Base-by-base conservation (phyloP, 331 rosid genomes). In the Arachis monticola region DNA sequence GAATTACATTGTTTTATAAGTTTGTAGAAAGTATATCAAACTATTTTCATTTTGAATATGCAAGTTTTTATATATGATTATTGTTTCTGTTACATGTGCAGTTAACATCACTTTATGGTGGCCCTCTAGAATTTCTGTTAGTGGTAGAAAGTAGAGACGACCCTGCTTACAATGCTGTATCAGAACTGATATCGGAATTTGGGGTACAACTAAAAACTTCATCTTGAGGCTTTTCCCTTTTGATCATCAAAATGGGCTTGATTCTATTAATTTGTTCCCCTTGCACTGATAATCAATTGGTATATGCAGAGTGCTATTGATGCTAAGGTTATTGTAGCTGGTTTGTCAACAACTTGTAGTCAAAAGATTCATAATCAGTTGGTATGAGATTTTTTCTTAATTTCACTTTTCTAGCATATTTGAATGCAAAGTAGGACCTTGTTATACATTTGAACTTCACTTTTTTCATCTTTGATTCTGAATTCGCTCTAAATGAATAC, bases 341-440 rank as follows among this genome's bases (percentile, higher is more conserved):
- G 94, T 77, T 84, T 90, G 70, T 91, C 98, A 75, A 89, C 96
- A 75, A 92, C 96, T 65, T 95, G 99, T 68, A 95, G 98, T 88
- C 99, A 95, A 83, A 95, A 95, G 82, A 88, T 95, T 83, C 98
- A 95, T 86, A 95, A 95, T 77, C 99, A 95, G 69, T 77, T 95
- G 98, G 99, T 95, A 87, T 35, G 77, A 42, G 77, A 42, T 0
- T 31, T 77, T 60, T 60, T 61, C 27, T 50, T 67, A 27, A 44
- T 48, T 69, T 55, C 12, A 38, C 17, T 51, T 79, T 32, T 0
- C 30, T 45, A 63, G 42, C 44, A 41, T 77, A 80, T 84, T 75
- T 84, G 40, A 14, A 60, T 72, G 55, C 45, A 77, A 45, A 41
- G 47, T 72, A 60, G 57, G 57, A 61, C 50, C 74, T 31, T 83